A percentile compares a stretch with the other conserved stretches of the same genome.
Evolutionary conservation across 371 early-diverging fungal genomes (phyloP).

Genomic region (Phascolomyces articulosus): DNA sequence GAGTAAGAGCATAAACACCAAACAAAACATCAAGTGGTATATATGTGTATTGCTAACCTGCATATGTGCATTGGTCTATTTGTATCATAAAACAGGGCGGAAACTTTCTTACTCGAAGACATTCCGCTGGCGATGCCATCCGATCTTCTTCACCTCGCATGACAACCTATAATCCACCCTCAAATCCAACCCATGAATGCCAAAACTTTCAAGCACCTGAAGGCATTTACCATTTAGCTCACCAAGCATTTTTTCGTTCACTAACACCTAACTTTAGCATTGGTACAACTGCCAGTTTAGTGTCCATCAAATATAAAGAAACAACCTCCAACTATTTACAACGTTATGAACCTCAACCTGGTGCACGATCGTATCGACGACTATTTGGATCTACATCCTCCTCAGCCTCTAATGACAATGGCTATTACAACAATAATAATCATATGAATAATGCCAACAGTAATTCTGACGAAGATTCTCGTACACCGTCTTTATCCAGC

Average conservation of each 20-base stretch:
- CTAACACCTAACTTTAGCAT: constrained; percentile 52
- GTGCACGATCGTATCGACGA: constrained; percentile 36
- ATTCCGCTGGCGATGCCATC: constrained; percentile 39
- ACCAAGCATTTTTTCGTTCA: constrained; percentile 57
- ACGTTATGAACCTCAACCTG: constrained; percentile 46
- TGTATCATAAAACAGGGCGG: constrained; percentile 8
- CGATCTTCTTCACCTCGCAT: constrained; percentile 17
- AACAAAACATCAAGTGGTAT: background rate
- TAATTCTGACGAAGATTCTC: background rate
- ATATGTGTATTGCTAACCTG: background rate
- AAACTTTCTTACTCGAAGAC: constrained; percentile 36
- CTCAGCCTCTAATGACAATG: background rate
- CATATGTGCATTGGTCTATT: background rate
- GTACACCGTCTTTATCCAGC: constrained; percentile 23
- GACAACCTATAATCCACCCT: constrained; percentile 29
- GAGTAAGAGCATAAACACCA: background rate
- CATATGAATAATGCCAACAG: too few species aligned
- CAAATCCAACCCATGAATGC: constrained; percentile 40
- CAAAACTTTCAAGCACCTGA: constrained; percentile 56
- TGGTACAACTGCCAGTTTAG: constrained; percentile 57
- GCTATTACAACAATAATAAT: background rate
- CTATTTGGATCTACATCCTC: background rate
- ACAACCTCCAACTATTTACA: constrained; percentile 34
- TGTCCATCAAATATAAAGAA: constrained; percentile 66
- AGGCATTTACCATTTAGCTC: constrained; percentile 50